These are phyloP conservation scores for Cymodocea nodosa DNA, from an alignment of 116 monocot species.

Conservation along the genomic window DNA sequence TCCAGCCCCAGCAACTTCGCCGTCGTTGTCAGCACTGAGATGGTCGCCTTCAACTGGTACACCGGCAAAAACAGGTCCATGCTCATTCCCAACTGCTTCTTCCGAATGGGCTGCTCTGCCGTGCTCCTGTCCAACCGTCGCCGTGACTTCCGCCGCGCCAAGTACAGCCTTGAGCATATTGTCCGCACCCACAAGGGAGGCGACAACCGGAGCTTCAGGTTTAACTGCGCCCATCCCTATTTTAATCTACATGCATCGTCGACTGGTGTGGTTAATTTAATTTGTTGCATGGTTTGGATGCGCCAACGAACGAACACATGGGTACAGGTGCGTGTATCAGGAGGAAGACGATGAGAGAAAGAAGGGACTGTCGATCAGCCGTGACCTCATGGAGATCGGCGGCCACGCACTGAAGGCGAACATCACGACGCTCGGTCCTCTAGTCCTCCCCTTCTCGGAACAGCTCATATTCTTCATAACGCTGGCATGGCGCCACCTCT, in stretches of 20 bases:
- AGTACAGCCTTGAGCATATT: slow-evolving; percentile 87
- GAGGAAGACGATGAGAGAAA: slow-evolving; percentile 46
- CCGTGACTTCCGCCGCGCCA: slow-evolving; percentile 63
- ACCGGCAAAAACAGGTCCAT: slow-evolving; percentile 61
- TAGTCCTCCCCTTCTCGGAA: slow-evolving; percentile 60
- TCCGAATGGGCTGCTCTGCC: slow-evolving; percentile 83
- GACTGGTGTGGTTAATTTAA: too few species aligned
- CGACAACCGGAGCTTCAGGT: slow-evolving; percentile 88
- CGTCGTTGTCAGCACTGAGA: slow-evolving; percentile 90
- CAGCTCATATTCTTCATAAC: slow-evolving; percentile 57
- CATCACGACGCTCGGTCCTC: slow-evolving; percentile 59
- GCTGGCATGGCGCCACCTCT: slow-evolving; percentile 30
- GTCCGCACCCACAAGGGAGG: slow-evolving; percentile 94
- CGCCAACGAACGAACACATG: neutral
- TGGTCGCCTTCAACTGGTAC: slow-evolving; percentile 93
- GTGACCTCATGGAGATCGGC: slow-evolving; percentile 82
- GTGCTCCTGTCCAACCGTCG: slow-evolving; percentile 78
- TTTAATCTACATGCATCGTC: too few species aligned
- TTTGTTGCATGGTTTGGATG: too few species aligned
- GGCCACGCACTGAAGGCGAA: slow-evolving; percentile 72
- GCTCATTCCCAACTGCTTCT: slow-evolving; percentile 96
- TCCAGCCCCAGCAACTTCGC: slow-evolving; percentile 81
- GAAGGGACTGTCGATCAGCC: slow-evolving; percentile 62
- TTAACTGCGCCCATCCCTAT: neutral
- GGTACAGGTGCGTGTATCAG: slow-evolving; percentile 55